Evolutionary conservation across 2,329 filamentous ascomycete genomes (phyloP).

Genomic region (Epichloe coenophiala): DNA sequence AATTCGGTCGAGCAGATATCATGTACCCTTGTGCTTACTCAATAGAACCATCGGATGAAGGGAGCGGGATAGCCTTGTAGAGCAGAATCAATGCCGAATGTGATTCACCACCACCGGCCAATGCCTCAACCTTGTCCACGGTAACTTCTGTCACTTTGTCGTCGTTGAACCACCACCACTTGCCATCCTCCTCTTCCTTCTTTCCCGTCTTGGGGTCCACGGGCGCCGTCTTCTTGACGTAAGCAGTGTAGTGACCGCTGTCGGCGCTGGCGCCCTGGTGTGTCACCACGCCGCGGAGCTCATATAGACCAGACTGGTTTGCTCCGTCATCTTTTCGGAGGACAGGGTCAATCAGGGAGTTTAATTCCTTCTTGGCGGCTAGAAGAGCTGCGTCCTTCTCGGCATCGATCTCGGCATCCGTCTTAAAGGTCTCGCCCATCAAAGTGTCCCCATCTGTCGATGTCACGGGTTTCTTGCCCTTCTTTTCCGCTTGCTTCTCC

Average conservation of each 20-base stretch:
- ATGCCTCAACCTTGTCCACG: constrained; percentile 75
- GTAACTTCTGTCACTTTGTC: constrained; percentile 92
- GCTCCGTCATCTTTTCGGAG: constrained; percentile 66
- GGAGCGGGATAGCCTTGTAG: constrained; percentile 61
- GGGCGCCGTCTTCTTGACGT: constrained; percentile 78
- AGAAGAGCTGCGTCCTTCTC: constrained; percentile 66
- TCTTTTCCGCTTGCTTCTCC: constrained; percentile 31
- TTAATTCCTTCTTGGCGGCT: constrained; percentile 76
- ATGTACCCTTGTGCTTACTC: constrained; percentile 8
- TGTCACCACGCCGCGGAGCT: constrained; percentile 85
- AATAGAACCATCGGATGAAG: constrained; percentile 36
- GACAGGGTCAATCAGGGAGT: constrained; percentile 60
- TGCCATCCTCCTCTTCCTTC: constrained; percentile 70
- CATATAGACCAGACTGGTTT: constrained; percentile 91
- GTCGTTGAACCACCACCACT: constrained; percentile 99
- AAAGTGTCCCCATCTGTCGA: constrained; percentile 50
- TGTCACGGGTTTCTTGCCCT: constrained; percentile 20
- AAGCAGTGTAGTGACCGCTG: constrained; percentile 95
- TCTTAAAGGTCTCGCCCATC: constrained; percentile 76
- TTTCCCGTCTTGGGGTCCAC: constrained; percentile 66
- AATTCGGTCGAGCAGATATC: neutral
- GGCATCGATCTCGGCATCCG: constrained; percentile 81
- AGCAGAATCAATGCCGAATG: constrained; percentile 73
- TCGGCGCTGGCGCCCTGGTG: constrained; percentile 95
- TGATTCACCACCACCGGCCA: constrained; percentile 79